phyloP scores from a whole-genome alignment of 1,284 basidiomycete species.

The Wolfiporia cocos region DNA sequence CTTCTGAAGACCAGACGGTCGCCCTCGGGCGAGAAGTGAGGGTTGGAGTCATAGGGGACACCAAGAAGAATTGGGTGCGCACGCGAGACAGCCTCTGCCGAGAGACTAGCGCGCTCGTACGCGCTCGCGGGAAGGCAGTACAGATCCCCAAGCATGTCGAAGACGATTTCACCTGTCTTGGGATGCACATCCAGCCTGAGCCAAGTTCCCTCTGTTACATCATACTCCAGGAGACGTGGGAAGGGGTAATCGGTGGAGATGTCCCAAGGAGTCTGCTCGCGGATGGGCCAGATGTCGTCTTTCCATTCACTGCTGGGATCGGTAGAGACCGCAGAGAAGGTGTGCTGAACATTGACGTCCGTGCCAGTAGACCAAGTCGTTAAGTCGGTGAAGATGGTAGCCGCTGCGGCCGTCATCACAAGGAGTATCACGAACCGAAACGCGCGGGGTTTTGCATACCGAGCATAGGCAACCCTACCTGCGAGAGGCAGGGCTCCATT shows the following conservation, averaged over 20 bases:
- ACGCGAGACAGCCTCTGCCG: constrained; percentile 16
- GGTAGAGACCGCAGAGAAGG: too few species aligned
- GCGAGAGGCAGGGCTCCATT: too few species aligned
- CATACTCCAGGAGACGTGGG: constrained; percentile 57
- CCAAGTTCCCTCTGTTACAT: constrained; percentile 70
- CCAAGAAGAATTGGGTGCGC: constrained; percentile 52
- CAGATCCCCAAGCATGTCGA: constrained; percentile 69
- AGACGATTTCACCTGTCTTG: constrained; percentile 60
- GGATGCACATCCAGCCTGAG: constrained; percentile 67
- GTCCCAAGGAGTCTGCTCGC: constrained; percentile 61
- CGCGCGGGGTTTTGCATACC: too few species aligned
- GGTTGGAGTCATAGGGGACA: constrained; percentile 63
- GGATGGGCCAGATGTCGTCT: constrained; percentile 61
- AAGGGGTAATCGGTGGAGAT: constrained; percentile 73
- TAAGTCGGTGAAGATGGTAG: too few species aligned
- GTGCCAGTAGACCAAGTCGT: too few species aligned
- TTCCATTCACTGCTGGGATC: constrained; percentile 37
- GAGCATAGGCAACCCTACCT: too few species aligned
- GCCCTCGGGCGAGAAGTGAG: constrained; percentile 64
- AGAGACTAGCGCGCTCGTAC: constrained; percentile 23
- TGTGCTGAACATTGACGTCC: too few species aligned
- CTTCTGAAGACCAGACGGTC: constrained; percentile 57
- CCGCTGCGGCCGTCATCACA: too few species aligned
- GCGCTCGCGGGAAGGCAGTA: constrained; percentile 54
- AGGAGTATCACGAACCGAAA: too few species aligned